Evolutionary conservation across 257 asterid species (phyloP), one percentile per base, ranked within the genome.

Genomic region (Petunia axillaris): DNA sequence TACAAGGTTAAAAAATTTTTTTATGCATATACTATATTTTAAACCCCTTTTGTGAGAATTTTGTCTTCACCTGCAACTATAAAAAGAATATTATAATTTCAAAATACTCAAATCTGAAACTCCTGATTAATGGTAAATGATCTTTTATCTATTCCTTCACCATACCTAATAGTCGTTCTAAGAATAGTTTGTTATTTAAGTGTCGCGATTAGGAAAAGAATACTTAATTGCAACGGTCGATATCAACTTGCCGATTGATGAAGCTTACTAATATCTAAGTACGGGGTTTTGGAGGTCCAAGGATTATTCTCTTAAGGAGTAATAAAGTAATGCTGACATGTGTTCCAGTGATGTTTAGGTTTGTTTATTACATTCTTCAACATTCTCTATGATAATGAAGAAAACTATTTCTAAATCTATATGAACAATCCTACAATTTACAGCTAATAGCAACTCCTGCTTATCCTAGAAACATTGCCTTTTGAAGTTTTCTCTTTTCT

Each of bases 361-460:
- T 66, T 66, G 9, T 6, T 40, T 40, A 40, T 15, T 67, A 25
- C 25, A 11, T 44, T 44, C 1, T 43, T 68, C 37, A 43, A 68
- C n/a, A 43, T 43, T 68, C 76, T 68, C 76, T 68, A 43, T 68
- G 10, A 16, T 16, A 2, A 68, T 44, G 58, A 68, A 68, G 8
- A 8, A 16, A 44, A 44, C 4, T 44, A 68, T 16, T 9, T 68
- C 25, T 68, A 68, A 43, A n/a, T n/a, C 4, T 8, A 8, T 3
- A 16, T 67, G 38, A 41, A 66, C 75, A 6, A 0, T 38, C n/a
- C 54, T 54, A 66, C 5, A 66, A 1, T 15, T 41, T 66, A 66
- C 73, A 39, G 73, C 52, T 65, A 39, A 6, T 65, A 15, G 15
- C 37, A 6, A 13, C 50, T 6, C 36, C 35, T 13, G 36, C 4